Evolutionary conservation across 768 basidiomycete species (phyloP), one percentile per base, ranked within the genome.

Genomic region (Mycena leptocephala): DNA sequence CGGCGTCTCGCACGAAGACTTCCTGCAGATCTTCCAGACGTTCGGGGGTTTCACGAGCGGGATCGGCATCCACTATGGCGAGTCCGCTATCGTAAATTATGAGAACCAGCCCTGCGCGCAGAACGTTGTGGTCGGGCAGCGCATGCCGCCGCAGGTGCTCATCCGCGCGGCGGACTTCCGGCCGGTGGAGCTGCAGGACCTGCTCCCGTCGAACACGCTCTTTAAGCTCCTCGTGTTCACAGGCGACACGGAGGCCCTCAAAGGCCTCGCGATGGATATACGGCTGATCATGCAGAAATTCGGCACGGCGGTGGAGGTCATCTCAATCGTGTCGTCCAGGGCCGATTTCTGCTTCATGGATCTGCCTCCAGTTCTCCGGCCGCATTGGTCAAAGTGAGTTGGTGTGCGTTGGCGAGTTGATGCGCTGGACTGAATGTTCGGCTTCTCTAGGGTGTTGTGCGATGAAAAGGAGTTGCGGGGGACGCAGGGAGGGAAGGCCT

Each of bases 381-480:
- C 87, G 11, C 92, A 93, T 81, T 93, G 92, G 92, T 89, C 91
- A 0, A 92, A 89, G 92, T 92, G 63, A 67, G 88, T 85, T 70
- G 10, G 24, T 18, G 6, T 53, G 9, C 30, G 10, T 53, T 51
- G 20, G 43, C 20, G 39, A 55, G 2, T 58, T 16, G 11, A 74
- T 68, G 39, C 5, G 18, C 28, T 59, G 28, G 35, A 24, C 37
- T 58, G 62, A 30, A 28, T 24, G 32, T 37, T 67, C 28, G 28
- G 20, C 53, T 22, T 18, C 41, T 26, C 4, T 70, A 95, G 94
- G 82, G 89, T 93, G 8, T 85, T 92, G 35, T 85, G 93, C 16
- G 94, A 95, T 73, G 93, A 92, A 70, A 81, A 77, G 2, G 89
- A 92, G 74, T 74, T 88, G 37, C 83, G 81, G 20, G 89, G 88